These are phyloP conservation scores for Rhodosporidiobolus odoratus DNA, from an alignment of 768 basidiomycete species.

Conservation along the genomic window DNA sequence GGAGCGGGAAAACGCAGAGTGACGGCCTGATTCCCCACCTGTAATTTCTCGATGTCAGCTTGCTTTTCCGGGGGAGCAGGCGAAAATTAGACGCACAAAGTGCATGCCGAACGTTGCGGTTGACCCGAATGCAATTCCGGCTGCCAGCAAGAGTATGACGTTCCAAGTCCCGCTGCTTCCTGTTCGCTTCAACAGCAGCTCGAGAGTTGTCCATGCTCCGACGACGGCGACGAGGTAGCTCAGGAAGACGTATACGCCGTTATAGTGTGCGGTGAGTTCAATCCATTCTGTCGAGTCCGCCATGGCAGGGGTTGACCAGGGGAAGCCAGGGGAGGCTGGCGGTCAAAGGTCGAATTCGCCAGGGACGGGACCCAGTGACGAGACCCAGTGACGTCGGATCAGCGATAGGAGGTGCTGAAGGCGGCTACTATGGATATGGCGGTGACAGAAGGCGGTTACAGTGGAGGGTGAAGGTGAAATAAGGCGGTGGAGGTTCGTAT, in stretches of 20 bases:
- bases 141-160: constrained; percentile 23
- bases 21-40: constrained; percentile 35
- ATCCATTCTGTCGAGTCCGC: not conserved
- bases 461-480: too few relatives aligned
- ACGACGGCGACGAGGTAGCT: constrained; percentile 23
- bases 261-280: constrained; percentile 15
- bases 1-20: constrained; percentile 22
- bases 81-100: constrained; percentile 13
- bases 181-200: constrained; percentile 27
- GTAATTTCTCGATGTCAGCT: not conserved
- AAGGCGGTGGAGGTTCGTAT: too few relatives aligned
- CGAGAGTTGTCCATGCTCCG: constrained; percentile 33
- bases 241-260: constrained; percentile 26
- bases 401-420: too few relatives aligned
- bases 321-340: not conserved
- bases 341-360: not conserved
- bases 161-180: constrained; percentile 21
- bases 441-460: too few relatives aligned
- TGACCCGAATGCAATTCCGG: constrained; percentile 29
- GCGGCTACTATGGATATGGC: too few relatives aligned
- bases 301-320: not conserved
- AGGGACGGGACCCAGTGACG: not conserved
- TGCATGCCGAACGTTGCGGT: constrained; percentile 38
- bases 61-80: not conserved
- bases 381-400: too few relatives aligned